A percentile compares a stretch with the other conserved stretches of the same genome.
phyloP scores from a whole-genome alignment of 495 filamentous ascomycete genomes.

The Lindgomyces ingoldianus region DNA sequence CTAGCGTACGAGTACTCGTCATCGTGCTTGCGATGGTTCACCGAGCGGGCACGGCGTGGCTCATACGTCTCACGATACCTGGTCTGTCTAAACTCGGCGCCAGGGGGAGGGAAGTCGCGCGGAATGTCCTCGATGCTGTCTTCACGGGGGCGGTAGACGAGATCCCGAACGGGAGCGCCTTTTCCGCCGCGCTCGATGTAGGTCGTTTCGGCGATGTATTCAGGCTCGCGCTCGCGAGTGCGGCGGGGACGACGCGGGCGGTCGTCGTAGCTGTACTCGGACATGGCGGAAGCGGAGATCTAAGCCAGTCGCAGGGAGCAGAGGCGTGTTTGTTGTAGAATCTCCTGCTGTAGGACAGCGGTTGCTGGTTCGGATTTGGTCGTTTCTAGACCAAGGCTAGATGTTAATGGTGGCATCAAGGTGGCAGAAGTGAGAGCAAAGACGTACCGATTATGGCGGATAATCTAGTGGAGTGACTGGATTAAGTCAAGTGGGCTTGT shows the following conservation, averaged over 20 bases:
- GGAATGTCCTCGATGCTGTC: conserved; percentile 50
- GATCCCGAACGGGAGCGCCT: conserved; percentile 42
- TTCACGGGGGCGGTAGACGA: conserved; percentile 47
- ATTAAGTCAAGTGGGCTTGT: conserved; percentile 13
- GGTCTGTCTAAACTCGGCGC: conserved; percentile 37
- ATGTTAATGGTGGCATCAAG: not conserved
- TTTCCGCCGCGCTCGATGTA: conserved; percentile 48
- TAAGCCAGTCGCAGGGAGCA: not conserved
- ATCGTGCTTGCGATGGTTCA: conserved; percentile 31
- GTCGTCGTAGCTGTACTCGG: conserved; percentile 43
- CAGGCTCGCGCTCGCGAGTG: conserved; percentile 46
- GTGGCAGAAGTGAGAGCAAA: not conserved
- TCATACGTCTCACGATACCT: conserved; percentile 41
- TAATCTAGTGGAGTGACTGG: conserved; percentile 26
- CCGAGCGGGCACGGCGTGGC: conserved; percentile 41
- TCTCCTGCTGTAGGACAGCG: conserved; percentile 1
- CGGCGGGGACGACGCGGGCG: conserved; percentile 30
- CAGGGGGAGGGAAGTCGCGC: conserved; percentile 49
- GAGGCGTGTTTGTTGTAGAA: not conserved
- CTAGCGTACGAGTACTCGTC: conserved; percentile 41
- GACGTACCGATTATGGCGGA: conserved; percentile 19
- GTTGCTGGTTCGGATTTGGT: conserved; percentile 6
- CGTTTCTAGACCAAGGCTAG: not conserved
- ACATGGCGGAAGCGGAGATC: conserved; percentile 27
- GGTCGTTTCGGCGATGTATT: conserved; percentile 46